Evolutionary conservation across 305 asterid genomes (phyloP).

Genomic region (Petunia hybrid): DNA sequence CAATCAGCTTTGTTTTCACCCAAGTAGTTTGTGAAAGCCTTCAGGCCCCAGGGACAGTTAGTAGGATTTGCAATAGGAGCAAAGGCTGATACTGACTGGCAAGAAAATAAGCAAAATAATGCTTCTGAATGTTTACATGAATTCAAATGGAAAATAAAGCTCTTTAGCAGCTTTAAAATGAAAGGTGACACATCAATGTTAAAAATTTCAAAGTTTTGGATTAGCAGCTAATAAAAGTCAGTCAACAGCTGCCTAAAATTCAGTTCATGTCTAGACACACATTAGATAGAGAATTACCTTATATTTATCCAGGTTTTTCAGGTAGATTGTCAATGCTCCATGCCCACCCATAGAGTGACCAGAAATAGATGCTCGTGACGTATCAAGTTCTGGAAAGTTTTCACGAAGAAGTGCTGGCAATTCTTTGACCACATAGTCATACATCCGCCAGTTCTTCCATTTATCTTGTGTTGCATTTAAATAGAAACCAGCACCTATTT

Average conservation of each 20-base stretch:
- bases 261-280: too few relatives aligned
- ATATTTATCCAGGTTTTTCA: conserved; percentile 87
- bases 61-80: conserved; percentile 84
- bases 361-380: conserved; percentile 81
- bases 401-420: conserved; percentile 75
- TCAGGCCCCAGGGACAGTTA: conserved; percentile 97
- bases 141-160: conserved; percentile 22
- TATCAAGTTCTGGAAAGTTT: conserved; percentile 84
- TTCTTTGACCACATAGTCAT: conserved; percentile 96
- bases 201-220: conserved; percentile 4
- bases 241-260: background rate
- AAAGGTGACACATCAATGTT: background rate
- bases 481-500: conserved; percentile 95
- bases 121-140: conserved; percentile 6
- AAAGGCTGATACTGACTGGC: conserved; percentile 93
- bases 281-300: conserved; percentile 56
- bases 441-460: conserved; percentile 99
- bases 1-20: conserved; percentile 80
- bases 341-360: conserved; percentile 99
- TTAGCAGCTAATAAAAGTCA: background rate
- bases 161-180: background rate
- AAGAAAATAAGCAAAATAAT: conserved; percentile 1
- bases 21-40: conserved; percentile 92
- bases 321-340: conserved; percentile 93
- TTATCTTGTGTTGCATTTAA: conserved; percentile 97